Conservation (phyloP, 148 eudicot genomes). For the Dianthus caryophyllus region DNA sequence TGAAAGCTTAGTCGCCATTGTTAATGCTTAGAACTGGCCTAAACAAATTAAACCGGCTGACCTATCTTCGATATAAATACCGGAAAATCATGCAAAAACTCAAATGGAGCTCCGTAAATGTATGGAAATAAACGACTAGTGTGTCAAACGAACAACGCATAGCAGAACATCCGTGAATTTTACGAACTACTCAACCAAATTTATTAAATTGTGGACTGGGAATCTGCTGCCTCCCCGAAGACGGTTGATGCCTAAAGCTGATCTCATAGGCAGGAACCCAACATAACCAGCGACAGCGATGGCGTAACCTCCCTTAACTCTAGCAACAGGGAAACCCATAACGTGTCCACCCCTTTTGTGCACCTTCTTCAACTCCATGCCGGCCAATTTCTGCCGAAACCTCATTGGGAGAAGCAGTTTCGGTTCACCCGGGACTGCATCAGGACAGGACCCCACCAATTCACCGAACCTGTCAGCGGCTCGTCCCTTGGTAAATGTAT, state of each 20-base stretch:
- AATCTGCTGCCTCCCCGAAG: neutral
- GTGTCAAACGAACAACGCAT: no score
- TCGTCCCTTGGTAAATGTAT: neutral
- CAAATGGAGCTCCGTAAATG: no score
- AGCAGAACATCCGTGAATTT: no score
- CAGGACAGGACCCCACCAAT: neutral
- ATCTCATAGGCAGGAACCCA: neutral
- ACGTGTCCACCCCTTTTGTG: neutral
- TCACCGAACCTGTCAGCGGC: neutral
- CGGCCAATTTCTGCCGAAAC: slow-evolving; percentile 13
- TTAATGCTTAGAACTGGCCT: no score
- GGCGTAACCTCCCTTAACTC: slow-evolving; percentile 6
- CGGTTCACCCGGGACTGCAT: slow-evolving; percentile 12
- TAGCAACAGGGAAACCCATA: neutral
- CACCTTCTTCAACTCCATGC: slow-evolving; percentile 7
- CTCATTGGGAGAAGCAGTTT: slow-evolving; percentile 6
- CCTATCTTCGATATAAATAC: no score
- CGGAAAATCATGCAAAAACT: no score
- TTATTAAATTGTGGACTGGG: neutral
- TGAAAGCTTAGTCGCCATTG: no score
- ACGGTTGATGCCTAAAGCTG: no score
- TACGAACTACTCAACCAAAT: neutral
- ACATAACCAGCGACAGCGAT: slow-evolving; percentile 12
- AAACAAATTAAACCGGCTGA: no score
- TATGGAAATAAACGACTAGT: no score